These are phyloP conservation scores for Cytospora piceicola DNA, from an alignment of 2,329 filamentous ascomycete genomes.

Conservation along the genomic window DNA sequence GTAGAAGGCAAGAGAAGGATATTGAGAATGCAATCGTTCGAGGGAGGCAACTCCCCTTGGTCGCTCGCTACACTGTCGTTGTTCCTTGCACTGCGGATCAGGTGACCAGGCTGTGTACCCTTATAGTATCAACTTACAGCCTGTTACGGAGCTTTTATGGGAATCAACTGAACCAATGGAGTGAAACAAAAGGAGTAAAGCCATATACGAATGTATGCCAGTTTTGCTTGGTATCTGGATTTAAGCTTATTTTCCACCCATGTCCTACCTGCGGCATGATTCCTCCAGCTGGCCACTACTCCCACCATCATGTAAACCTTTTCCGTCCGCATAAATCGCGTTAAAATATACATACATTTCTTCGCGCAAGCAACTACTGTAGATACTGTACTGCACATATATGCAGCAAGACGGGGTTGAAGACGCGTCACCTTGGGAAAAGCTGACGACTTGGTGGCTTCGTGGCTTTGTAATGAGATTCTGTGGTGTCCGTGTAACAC, in stretches of 20 bases:
- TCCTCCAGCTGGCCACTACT: neutral
- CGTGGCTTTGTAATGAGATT: too few relatives aligned
- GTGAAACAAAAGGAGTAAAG: neutral
- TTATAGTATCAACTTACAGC: neutral
- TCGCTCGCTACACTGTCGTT: neutral
- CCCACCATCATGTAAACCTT: neutral
- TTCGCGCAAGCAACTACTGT: neutral
- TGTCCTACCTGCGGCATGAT: neutral
- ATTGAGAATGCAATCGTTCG: neutral
- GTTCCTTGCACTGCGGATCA: neutral
- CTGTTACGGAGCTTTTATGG: neutral
- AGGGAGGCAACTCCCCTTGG: constrained; percentile 5
- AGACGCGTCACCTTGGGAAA: too few relatives aligned
- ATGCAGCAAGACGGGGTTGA: too few relatives aligned
- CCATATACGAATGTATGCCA: neutral
- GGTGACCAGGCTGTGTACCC: neutral
- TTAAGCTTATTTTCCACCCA: neutral
- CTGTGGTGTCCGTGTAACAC: too few relatives aligned
- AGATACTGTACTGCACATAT: neutral
- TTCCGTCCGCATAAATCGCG: too few relatives aligned
- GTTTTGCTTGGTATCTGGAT: neutral
- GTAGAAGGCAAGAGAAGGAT: neutral
- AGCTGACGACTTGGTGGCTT: too few relatives aligned
- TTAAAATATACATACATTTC: neutral
- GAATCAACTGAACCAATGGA: neutral